These are phyloP conservation scores for Neurospora terricola DNA, from an alignment of 495 filamentous ascomycete species.

Conservation along the genomic window DNA sequence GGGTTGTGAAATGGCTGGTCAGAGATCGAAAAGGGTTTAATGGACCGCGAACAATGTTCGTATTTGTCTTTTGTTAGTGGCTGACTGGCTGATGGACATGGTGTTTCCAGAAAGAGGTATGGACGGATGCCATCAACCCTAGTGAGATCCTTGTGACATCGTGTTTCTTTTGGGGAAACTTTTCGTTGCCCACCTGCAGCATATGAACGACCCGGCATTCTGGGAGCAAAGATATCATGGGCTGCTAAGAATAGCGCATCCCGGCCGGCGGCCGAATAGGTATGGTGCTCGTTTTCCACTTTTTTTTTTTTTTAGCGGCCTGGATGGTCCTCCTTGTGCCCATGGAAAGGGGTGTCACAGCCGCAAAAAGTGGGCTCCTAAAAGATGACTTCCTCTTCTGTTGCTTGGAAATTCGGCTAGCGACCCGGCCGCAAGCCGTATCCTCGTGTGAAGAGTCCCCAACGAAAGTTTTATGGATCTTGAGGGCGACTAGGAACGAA, in stretches of 20 bases:
- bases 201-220: neutral
- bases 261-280: neutral
- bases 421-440: neutral
- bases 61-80: neutral
- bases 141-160: neutral
- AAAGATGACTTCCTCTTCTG: neutral
- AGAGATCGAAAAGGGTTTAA: neutral
- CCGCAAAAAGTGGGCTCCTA: slow-evolving; percentile 11
- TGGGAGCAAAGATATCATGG: neutral
- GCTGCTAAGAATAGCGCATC: neutral
- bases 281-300: neutral
- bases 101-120: neutral
- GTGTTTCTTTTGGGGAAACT: neutral
- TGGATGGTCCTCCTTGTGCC: neutral
- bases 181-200: neutral
- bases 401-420: neutral
- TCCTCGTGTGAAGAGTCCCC: neutral
- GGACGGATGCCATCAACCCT: neutral
- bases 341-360: slow-evolving; percentile 6
- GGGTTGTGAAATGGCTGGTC: neutral
- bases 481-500: neutral
- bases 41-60: neutral
- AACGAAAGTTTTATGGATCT: neutral
- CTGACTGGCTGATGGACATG: neutral
- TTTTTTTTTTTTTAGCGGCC: neutral